A percentile compares a stretch with the other conserved stretches of the same genome.
phyloP scores from a whole-genome alignment of 768 basidiomycete species.

The Scleroderma citrinum region DNA sequence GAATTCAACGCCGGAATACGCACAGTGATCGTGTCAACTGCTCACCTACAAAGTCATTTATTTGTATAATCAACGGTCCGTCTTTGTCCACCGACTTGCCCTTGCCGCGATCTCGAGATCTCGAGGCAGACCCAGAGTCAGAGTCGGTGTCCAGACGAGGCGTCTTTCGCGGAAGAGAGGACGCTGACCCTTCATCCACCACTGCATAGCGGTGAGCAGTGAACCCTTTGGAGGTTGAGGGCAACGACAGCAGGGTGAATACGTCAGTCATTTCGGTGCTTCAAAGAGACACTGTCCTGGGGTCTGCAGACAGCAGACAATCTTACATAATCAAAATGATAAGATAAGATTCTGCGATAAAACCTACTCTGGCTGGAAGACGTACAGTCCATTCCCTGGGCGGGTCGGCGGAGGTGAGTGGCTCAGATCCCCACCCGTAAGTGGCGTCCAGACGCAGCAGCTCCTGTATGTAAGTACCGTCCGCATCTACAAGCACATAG shows the following conservation, averaged over 20 bases:
- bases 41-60: slow-evolving; percentile 41
- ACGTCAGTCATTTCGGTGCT: slow-evolving; percentile 22
- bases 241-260: slow-evolving; percentile 39
- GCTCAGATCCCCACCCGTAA: too few relatives aligned
- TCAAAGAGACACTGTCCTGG: neutral
- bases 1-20: neutral
- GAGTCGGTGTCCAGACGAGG: slow-evolving; percentile 60
- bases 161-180: slow-evolving; percentile 59
- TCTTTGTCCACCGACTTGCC: slow-evolving; percentile 19
- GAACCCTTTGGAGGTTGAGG: slow-evolving; percentile 48
- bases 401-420: too few relatives aligned
- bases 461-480: too few relatives aligned
- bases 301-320: neutral
- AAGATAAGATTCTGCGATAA: neutral
- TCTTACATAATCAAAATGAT: neutral
- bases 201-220: slow-evolving; percentile 36
- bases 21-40: too few relatives aligned
- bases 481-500: too few relatives aligned
- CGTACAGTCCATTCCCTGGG: too few relatives aligned
- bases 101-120: slow-evolving; percentile 34
- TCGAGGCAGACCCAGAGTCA: slow-evolving; percentile 62
- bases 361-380: too few relatives aligned
- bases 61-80: slow-evolving; percentile 41
- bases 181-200: slow-evolving; percentile 43
- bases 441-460: too few relatives aligned